A percentile compares a stretch with the other conserved stretches of the same genome.
phyloP scores from a whole-genome alignment of 805 yeast species.

The Zygotorulaspora florentina region DNA sequence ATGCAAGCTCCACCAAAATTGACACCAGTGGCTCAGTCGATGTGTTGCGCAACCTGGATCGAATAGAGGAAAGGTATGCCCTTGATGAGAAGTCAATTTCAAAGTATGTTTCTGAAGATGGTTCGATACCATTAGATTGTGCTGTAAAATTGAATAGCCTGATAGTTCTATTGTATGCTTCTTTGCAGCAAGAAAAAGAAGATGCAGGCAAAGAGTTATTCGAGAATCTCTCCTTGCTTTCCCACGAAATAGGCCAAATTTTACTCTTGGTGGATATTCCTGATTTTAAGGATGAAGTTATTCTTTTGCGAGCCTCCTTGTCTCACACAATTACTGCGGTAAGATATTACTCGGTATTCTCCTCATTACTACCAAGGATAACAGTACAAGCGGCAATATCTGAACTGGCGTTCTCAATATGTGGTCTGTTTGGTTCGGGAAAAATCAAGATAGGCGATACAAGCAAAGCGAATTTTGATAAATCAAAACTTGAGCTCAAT shows the following conservation, averaged over 20 bases:
- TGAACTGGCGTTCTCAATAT: constrained; percentile 63
- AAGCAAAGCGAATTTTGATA: background rate
- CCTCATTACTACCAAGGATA: constrained; percentile 60
- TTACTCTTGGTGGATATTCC: constrained; percentile 22
- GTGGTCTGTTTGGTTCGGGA: constrained; percentile 47
- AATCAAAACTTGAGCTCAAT: background rate
- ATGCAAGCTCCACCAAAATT: background rate
- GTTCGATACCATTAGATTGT: constrained; percentile 18
- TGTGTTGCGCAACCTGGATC: background rate
- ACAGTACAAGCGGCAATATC: constrained; percentile 72
- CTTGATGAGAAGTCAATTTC: constrained; percentile 11
- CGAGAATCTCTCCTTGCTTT: constrained; percentile 24
- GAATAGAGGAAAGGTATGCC: constrained; percentile 4
- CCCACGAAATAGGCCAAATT: constrained; percentile 21
- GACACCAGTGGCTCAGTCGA: background rate
- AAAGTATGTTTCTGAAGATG: constrained; percentile 14
- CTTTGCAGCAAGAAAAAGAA: constrained; percentile 5
- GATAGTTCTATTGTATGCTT: constrained; percentile 11
- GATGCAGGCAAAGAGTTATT: constrained; percentile 22
- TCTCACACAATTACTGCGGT: constrained; percentile 74
- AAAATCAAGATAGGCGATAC: constrained; percentile 10
- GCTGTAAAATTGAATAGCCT: constrained; percentile 10
- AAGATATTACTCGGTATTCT: constrained; percentile 64
- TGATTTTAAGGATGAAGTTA: constrained; percentile 39
- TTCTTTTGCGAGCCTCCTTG: constrained; percentile 58